Percentiles rank a stretch among this genome's conserved stretches.
Evolutionary conservation across 2,329 filamentous ascomycete genomes (phyloP).

Genomic region (Hortaea werneckii): DNA sequence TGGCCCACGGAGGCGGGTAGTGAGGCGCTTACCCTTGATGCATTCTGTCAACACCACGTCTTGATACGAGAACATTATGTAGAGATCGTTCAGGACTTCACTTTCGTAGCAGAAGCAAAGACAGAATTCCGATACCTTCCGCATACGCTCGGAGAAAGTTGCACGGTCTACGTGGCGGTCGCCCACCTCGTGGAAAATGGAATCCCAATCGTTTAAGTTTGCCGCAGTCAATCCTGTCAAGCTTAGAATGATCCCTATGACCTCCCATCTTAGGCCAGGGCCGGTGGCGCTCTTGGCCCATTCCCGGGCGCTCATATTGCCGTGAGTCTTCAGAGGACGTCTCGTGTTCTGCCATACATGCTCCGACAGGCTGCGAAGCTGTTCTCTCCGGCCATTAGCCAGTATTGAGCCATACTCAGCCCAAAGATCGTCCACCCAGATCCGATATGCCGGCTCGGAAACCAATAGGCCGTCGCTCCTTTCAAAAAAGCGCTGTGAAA

Average conservation of each 20-base stretch:
- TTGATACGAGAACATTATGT: constrained; percentile 25
- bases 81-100: constrained; percentile 25
- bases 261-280: constrained; percentile 33
- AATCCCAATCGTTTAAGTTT: constrained; percentile 25
- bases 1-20: too few relatives aligned
- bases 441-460: constrained; percentile 22
- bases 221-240: constrained; percentile 29
- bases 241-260: constrained; percentile 31
- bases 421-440: constrained; percentile 28
- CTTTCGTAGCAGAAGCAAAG: constrained; percentile 27
- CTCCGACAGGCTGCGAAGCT: constrained; percentile 29
- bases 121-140: constrained; percentile 23
- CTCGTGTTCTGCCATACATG: constrained; percentile 34
- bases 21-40: constrained; percentile 25
- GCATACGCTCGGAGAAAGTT: constrained; percentile 38
- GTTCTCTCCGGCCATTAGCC: constrained; percentile 19
- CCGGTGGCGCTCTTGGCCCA: constrained; percentile 32
- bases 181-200: constrained; percentile 28
- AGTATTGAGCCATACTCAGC: constrained; percentile 20
- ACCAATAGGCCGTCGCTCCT: constrained; percentile 25
- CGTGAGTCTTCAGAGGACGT: constrained; percentile 26
- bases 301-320: constrained; percentile 28
- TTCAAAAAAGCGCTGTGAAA: constrained; percentile 23
- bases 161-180: constrained; percentile 41
- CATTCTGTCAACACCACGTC: constrained; percentile 23